Evolutionary conservation across 441 rosid species (phyloP), one percentile per base, ranked within the genome.

Genomic region (Gossypium lobatum): DNA sequence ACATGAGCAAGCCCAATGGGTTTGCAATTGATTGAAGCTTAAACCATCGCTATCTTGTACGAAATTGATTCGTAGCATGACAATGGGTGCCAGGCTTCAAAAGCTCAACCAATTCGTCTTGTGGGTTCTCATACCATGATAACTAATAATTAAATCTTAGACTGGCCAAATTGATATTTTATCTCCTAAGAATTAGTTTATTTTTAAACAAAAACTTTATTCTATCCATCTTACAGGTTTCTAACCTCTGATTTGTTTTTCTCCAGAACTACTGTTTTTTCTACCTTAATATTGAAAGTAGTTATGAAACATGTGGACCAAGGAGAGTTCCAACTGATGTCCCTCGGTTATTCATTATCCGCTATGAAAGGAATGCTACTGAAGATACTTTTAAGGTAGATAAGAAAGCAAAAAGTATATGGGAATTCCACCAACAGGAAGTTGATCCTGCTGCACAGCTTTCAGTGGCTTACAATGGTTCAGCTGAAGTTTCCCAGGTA

Each of bases 301-400:
- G 89, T 82, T 89, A 86, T 85, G 97, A 93, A 67, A 91, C 98
- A 4, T 95, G 99, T 81, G 99, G 99, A 80, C 91, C 93, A 58
- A 88, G 96, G 85, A 93, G 85, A 77, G 91, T 84, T 75, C 81
- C 88, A 26, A 62, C 67, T 75, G 97, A 95, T 83, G 89, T 89
- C 66, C 97, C 99, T 54, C 80, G 80, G 84, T 74, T 95, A 83
- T 87, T 95, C 85, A 86, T 95, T 48, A 83, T 95, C 25, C 96
- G 98, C 28, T 95, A 91, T 82, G 90, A 85, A 78, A 90, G 90
- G 84, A 95, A 95, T 82, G 80, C 82, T 69, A 82, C 96, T 16
- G 85, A 80, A 77, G 91, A 86, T 54, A 69, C 74, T 70, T 68
- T 72, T 10, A 78, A 63, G 76, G 85, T 76, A 77, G 79, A 79